These are phyloP conservation scores for Persicaria tinctoria DNA, from an alignment of 148 eudicot species.

Conservation along the genomic window DNA sequence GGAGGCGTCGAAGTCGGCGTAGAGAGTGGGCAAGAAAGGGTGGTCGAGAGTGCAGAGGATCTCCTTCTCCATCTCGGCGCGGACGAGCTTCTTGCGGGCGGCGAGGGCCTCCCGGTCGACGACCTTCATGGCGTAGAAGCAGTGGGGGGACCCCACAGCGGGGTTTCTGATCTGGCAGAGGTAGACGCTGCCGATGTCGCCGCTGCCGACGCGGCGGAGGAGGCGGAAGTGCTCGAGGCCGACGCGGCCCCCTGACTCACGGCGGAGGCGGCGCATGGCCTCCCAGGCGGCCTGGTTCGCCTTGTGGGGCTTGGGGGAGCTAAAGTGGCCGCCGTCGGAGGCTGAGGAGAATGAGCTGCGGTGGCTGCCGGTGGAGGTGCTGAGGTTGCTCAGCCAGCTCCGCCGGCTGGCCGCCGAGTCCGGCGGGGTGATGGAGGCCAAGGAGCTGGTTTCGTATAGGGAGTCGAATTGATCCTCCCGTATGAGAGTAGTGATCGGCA, in stretches of 20 bases:
- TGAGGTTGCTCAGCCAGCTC: constrained; percentile 67
- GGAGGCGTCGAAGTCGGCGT: constrained; percentile 72
- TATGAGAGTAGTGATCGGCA: no score
- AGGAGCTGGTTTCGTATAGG: constrained; percentile 54
- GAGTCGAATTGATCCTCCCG: constrained; percentile 25
- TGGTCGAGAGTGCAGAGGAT: constrained; percentile 65
- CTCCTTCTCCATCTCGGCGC: constrained; percentile 75
- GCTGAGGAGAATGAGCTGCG: constrained; percentile 39
- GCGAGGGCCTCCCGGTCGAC: constrained; percentile 72
- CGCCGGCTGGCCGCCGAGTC: constrained; percentile 17
- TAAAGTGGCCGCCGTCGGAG: constrained; percentile 4
- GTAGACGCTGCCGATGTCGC: constrained; percentile 72
- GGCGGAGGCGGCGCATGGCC: constrained; percentile 50
- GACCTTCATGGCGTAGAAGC: constrained; percentile 69
- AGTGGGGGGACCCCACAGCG: constrained; percentile 22
- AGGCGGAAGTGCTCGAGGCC: constrained; percentile 65
- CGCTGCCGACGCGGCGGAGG: constrained; percentile 55
- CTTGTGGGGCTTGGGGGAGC: constrained; percentile 63
- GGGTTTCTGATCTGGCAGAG: constrained; percentile 65
- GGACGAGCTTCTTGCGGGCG: constrained; percentile 44
- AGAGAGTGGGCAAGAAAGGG: constrained; percentile 72
- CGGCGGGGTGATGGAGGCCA: constrained; percentile 48
- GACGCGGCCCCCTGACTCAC: constrained; percentile 35
- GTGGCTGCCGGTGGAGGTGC: constrained; percentile 41
- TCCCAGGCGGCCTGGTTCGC: constrained; percentile 75